Conservation (phyloP, 2,329 filamentous ascomycete species). For the Curvularia sp. region DNA sequence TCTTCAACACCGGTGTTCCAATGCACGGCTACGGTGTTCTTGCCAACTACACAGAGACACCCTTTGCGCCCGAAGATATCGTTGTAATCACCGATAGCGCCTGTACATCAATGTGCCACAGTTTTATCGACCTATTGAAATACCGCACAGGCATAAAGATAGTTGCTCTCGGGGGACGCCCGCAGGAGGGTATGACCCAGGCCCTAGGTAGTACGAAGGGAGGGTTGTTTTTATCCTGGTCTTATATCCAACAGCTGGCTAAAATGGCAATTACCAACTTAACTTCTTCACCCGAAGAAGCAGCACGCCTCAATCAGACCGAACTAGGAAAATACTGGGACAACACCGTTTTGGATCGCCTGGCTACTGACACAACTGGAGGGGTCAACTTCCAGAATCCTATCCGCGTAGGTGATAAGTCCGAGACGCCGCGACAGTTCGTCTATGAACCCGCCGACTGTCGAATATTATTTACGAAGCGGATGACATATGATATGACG, state of each 20-base stretch:
- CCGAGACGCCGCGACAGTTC: too few species aligned
- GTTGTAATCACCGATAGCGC: not conserved
- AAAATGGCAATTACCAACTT: not conserved
- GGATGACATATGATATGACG: not conserved
- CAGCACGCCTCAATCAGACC: not conserved
- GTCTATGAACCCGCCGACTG: too few species aligned
- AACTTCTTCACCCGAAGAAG: not conserved
- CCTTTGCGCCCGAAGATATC: constrained; percentile 60
- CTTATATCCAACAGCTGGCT: not conserved
- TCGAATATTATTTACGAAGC: too few species aligned
- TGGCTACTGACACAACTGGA: not conserved
- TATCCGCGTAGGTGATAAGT: not conserved
- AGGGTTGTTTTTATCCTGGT: not conserved
- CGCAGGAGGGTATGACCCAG: not conserved
- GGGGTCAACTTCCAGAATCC: not conserved
- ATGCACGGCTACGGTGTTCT: constrained; percentile 36
- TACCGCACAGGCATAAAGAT: not conserved
- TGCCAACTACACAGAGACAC: constrained; percentile 52
- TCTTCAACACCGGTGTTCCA: constrained; percentile 35
- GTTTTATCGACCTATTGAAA: not conserved
- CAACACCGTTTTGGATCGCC: not conserved
- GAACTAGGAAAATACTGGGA: not conserved
- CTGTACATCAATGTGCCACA: not conserved
- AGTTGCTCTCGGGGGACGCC: not conserved
- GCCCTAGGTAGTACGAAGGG: not conserved